phyloP scores from a whole-genome alignment of 306 rosid species.

The Glycine latifolia region DNA sequence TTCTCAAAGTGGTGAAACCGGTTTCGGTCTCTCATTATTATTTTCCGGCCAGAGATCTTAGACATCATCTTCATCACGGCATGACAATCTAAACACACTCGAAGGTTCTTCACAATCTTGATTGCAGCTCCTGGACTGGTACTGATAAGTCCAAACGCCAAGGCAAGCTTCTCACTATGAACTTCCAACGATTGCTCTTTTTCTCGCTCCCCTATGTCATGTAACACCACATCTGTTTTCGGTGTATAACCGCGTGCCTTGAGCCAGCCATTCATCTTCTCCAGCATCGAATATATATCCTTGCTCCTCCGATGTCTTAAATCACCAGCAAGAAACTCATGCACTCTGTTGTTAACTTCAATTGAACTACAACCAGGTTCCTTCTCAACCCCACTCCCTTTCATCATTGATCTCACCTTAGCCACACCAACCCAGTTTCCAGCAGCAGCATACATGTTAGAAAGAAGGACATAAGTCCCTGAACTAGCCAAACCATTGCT shows the following conservation, averaged over 20 bases:
- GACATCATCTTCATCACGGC: conserved; percentile 78
- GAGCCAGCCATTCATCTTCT: conserved; percentile 74
- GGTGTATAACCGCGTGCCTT: conserved; percentile 67
- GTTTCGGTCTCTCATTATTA: conserved; percentile 80
- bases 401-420: conserved; percentile 75
- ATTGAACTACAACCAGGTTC: conserved; percentile 90
- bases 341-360: conserved; percentile 71
- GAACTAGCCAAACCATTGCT: conserved; percentile 67
- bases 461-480: conserved; percentile 82
- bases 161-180: conserved; percentile 87
- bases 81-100: conserved; percentile 84
- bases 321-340: conserved; percentile 88
- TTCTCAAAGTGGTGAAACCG: conserved; percentile 81
- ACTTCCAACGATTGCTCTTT: conserved; percentile 77
- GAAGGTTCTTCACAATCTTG: conserved; percentile 80
- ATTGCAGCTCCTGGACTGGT: conserved; percentile 65
- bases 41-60: conserved; percentile 63
- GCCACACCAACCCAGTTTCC: conserved; percentile 84
- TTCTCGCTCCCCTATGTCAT: conserved; percentile 71
- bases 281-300: conserved; percentile 67
- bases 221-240: conserved; percentile 67
- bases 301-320: conserved; percentile 68
- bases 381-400: conserved; percentile 70
- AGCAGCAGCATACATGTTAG: conserved; percentile 77
- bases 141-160: conserved; percentile 86